phyloP scores from a whole-genome alignment of 306 rosid species.

The Quercus rubra region DNA sequence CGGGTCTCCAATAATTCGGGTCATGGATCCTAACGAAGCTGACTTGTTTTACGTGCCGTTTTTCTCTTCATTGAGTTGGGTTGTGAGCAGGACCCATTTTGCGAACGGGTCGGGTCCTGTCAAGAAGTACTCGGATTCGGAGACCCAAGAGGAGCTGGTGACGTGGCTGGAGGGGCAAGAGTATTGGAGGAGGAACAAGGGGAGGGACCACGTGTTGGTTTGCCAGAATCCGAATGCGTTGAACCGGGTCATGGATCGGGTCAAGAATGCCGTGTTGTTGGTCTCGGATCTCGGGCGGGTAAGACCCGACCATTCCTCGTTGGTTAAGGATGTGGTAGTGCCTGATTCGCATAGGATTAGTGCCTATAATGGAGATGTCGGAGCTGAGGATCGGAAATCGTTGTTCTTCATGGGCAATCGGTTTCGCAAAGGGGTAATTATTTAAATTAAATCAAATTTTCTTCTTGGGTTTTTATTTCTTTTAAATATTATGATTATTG shows the following conservation, averaged over 20 bases:
- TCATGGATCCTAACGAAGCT: constrained; percentile 46
- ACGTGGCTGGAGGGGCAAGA: constrained; percentile 45
- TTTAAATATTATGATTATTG: constrained; percentile 19
- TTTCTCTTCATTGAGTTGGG: constrained; percentile 38
- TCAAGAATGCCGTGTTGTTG: constrained; percentile 41
- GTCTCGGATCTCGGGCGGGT: constrained; percentile 85
- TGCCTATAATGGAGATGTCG: constrained; percentile 44
- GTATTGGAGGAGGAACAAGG: constrained; percentile 43
- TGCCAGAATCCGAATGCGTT: constrained; percentile 52
- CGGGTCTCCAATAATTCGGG: constrained; percentile 30
- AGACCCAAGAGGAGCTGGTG: constrained; percentile 41
- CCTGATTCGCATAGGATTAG: constrained; percentile 81
- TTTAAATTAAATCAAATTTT: too few species aligned
- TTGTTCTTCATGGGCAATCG: constrained; percentile 95
- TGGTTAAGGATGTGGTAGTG: constrained; percentile 76
- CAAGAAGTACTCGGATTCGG: constrained; percentile 37
- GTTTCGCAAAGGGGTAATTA: constrained; percentile 77
- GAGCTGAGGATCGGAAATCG: constrained; percentile 48
- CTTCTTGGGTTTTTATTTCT: too few species aligned
- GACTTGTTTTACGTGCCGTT: constrained; percentile 48
- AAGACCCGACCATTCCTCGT: constrained; percentile 68
- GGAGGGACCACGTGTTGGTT: constrained; percentile 47
- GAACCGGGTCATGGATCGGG: constrained; percentile 23
- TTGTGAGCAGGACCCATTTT: constrained; percentile 20
- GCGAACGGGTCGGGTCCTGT: not conserved